Evolutionary conservation across 1,284 basidiomycete species (phyloP).

Genomic region (Takashimella tepidaria): DNA sequence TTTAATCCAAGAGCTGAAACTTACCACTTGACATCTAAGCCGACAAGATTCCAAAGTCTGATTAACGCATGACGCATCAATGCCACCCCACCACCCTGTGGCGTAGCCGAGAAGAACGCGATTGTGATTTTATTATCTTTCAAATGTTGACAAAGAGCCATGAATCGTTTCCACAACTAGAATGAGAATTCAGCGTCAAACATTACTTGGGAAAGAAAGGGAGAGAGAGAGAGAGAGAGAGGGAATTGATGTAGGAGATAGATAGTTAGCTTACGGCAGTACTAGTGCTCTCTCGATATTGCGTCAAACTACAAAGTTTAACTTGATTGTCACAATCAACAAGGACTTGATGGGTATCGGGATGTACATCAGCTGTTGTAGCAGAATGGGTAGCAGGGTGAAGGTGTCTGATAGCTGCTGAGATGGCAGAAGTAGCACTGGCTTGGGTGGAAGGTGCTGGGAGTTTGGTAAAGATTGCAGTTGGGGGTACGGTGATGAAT

Average conservation of each 20-base stretch:
- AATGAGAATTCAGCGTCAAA: neutral
- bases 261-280: conserved; percentile 21
- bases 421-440: conserved; percentile 35
- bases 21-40: conserved; percentile 71
- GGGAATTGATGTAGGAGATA: conserved; percentile 7
- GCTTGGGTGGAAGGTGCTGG: conserved; percentile 35
- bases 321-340: conserved; percentile 40
- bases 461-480: conserved; percentile 35
- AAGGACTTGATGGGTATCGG: conserved; percentile 30
- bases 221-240: neutral
- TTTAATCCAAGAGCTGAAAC: too few species aligned
- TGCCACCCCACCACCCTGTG: conserved; percentile 86
- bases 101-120: conserved; percentile 83
- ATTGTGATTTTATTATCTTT: conserved; percentile 76
- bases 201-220: too few species aligned
- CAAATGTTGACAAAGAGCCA: conserved; percentile 71
- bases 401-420: conserved; percentile 33
- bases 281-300: conserved; percentile 39
- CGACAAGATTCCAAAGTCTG: conserved; percentile 68
- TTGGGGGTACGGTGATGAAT: conserved; percentile 34
- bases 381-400: conserved; percentile 41
- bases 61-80: conserved; percentile 85
- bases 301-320: conserved; percentile 28
- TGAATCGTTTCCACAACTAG: conserved; percentile 47
- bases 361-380: conserved; percentile 25